Percentiles rank a stretch among this genome's conserved stretches.
Evolutionary conservation across 2,329 filamentous ascomycete genomes (phyloP).

Genomic region (Orbilia blumenaviensis): DNA sequence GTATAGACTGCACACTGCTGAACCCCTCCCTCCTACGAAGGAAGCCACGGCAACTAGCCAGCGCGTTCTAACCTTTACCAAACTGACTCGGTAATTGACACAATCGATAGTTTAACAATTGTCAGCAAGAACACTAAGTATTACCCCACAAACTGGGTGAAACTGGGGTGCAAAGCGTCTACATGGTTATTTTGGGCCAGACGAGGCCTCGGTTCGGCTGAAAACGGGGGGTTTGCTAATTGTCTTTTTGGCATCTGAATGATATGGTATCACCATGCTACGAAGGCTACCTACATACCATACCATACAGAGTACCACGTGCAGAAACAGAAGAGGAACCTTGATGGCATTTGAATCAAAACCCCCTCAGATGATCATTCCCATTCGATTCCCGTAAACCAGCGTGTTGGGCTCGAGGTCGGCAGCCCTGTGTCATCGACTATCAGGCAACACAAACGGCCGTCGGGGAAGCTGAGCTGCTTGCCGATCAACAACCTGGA

Average conservation of each 20-base stretch:
- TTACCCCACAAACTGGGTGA: slow-evolving; percentile 26
- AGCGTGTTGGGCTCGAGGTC: not conserved
- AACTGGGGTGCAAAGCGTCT: slow-evolving; percentile 8
- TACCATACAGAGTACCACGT: not conserved
- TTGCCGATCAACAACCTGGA: not conserved
- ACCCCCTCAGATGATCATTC: too few relatives aligned
- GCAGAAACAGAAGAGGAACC: too few relatives aligned
- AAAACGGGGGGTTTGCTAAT: slow-evolving; percentile 30
- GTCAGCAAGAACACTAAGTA: not conserved
- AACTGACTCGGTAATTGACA: not conserved
- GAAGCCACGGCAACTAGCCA: slow-evolving; percentile 18
- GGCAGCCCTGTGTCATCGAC: not conserved
- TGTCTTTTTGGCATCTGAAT: slow-evolving; percentile 33
- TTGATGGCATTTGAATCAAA: too few relatives aligned
- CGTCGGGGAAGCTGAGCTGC: not conserved
- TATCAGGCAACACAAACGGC: not conserved
- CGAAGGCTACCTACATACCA: not conserved
- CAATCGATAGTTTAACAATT: not conserved
- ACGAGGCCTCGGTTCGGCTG: slow-evolving; percentile 52
- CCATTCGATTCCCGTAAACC: not conserved
- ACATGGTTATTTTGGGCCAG: slow-evolving; percentile 2
- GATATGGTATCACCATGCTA: not conserved
- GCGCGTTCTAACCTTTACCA: not conserved
- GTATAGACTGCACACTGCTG: not conserved
- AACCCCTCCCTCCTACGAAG: not conserved